Conservation (phyloP, 192 early-diverging fungal species). For the Geranomyces variabilis region DNA sequence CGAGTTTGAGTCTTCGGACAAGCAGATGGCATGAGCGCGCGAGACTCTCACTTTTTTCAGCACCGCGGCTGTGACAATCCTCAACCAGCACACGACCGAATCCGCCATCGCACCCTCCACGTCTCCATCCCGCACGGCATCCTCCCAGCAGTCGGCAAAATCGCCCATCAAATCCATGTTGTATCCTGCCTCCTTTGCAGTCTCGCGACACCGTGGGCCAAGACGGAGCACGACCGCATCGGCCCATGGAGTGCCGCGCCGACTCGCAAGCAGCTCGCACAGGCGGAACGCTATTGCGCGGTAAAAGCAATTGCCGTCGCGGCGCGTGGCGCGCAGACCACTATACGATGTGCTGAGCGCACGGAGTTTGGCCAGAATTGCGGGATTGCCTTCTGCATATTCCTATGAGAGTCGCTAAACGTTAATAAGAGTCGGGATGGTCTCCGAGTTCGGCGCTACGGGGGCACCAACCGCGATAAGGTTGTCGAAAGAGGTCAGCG, state of each 20-base stretch:
- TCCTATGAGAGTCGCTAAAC: neutral
- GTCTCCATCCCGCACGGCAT: slow-evolving; percentile 37
- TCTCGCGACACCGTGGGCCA: slow-evolving; percentile 13
- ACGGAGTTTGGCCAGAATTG: neutral
- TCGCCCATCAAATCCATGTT: slow-evolving; percentile 52
- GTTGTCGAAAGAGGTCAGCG: slow-evolving; percentile 31
- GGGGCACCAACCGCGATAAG: slow-evolving; percentile 34
- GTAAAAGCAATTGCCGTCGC: slow-evolving; percentile 65
- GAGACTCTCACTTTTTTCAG: slow-evolving; percentile 46
- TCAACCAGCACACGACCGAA: slow-evolving; percentile 56
- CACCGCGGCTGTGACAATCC: slow-evolving; percentile 53
- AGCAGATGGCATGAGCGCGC: neutral
- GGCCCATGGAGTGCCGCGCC: slow-evolving; percentile 34
- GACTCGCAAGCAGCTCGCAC: slow-evolving; percentile 43
- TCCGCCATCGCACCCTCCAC: slow-evolving; percentile 47
- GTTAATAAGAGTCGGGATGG: too few relatives aligned
- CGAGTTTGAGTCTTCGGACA: neutral
- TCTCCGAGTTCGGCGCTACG: neutral
- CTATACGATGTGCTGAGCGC: neutral
- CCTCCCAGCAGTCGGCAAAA: slow-evolving; percentile 51
- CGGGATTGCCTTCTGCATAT: neutral
- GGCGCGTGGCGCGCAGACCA: slow-evolving; percentile 10
- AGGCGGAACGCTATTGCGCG: slow-evolving; percentile 52
- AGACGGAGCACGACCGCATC: slow-evolving; percentile 27
- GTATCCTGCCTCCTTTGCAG: slow-evolving; percentile 33